These are phyloP conservation scores for Tolypocladium ophioglossoides DNA, from an alignment of 2,329 filamentous ascomycete species.

Conservation along the genomic window DNA sequence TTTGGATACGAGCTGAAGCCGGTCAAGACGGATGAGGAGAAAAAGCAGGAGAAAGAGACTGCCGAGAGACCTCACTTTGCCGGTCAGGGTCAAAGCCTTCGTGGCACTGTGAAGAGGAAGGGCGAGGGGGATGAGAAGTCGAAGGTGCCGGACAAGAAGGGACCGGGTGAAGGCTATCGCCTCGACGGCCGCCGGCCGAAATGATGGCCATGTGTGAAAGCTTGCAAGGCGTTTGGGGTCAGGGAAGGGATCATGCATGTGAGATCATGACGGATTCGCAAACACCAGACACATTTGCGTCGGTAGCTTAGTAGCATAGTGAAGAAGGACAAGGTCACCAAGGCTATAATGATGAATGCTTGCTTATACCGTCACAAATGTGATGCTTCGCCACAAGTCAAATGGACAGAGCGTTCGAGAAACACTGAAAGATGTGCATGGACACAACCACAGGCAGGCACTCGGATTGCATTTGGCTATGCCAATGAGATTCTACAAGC, in stretches of 20 bases:
- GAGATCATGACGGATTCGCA: neutral
- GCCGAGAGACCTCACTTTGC: slow-evolving; percentile 64
- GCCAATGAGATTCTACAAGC: neutral
- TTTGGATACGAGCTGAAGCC: slow-evolving; percentile 93
- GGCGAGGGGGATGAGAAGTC: slow-evolving; percentile 36
- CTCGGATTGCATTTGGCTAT: neutral
- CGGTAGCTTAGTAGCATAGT: neutral
- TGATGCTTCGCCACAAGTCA: neutral
- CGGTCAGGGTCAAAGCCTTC: slow-evolving; percentile 74
- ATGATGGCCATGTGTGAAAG: slow-evolving; percentile 1
- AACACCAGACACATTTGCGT: neutral
- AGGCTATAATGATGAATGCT: neutral
- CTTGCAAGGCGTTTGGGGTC: slow-evolving; percentile 12
- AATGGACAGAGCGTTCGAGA: neutral
- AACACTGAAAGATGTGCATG: neutral
- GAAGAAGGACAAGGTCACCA: neutral
- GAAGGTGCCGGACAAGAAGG: slow-evolving; percentile 37
- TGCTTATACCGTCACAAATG: neutral
- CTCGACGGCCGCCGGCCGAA: slow-evolving; percentile 30
- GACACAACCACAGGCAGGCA: neutral
- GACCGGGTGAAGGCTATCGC: slow-evolving; percentile 29
- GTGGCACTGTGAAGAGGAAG: slow-evolving; percentile 62
- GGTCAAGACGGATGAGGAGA: slow-evolving; percentile 66
- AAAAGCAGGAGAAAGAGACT: slow-evolving; percentile 53
- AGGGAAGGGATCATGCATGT: neutral